These are phyloP conservation scores for Tetrahymena borealis DNA, from an alignment of 73 alveolate genomes.

Conservation along the genomic window DNA sequence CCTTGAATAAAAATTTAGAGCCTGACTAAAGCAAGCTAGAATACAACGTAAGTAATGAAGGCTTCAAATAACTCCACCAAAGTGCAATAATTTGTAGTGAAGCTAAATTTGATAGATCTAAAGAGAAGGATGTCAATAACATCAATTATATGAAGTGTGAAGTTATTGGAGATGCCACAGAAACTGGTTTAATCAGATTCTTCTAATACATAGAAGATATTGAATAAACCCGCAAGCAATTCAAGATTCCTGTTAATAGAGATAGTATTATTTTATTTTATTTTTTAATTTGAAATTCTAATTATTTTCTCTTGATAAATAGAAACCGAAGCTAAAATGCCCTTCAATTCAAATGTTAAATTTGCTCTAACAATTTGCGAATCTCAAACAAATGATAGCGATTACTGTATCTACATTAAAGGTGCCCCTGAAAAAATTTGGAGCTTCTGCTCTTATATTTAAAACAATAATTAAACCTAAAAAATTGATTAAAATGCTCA, in stretches of 20 bases:
- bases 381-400: constrained; percentile 11
- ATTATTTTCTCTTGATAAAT: neutral
- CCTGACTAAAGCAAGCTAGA: too few relatives aligned
- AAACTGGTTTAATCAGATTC: constrained; percentile 86
- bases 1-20: too few relatives aligned
- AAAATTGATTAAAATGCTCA: constrained; percentile 28
- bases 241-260: constrained; percentile 58
- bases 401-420: constrained; percentile 65
- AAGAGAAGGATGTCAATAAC: constrained; percentile 3
- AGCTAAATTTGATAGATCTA: constrained; percentile 28
- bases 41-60: neutral
- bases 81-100: constrained; percentile 44
- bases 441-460: constrained; percentile 22
- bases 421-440: constrained; percentile 94
- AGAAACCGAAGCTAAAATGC: constrained; percentile 36
- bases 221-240: constrained; percentile 46
- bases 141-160: constrained; percentile 12
- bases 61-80: constrained; percentile 29
- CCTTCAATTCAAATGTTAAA: constrained; percentile 33
- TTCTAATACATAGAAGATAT: constrained; percentile 69
- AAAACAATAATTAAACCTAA: constrained; percentile 21
- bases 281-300: neutral
- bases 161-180: constrained; percentile 85
- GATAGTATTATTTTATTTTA: constrained; percentile 8
- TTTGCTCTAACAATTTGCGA: constrained; percentile 18